Conservation (phyloP, 2,329 filamentous ascomycete species). For the Colletotrichum lentis region DNA sequence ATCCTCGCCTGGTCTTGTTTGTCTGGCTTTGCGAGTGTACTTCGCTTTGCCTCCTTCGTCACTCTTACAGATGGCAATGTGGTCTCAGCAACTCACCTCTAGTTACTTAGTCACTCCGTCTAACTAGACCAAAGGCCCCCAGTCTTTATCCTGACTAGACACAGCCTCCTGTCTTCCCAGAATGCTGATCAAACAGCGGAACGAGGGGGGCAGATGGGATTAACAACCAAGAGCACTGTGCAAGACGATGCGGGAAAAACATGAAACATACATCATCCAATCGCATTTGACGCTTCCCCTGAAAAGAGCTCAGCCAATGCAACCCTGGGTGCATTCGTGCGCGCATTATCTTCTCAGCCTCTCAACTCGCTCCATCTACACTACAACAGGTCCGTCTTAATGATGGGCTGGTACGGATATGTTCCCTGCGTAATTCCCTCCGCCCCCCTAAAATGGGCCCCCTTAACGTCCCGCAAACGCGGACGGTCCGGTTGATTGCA, state of each 20-base stretch:
- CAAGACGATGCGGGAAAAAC: constrained; percentile 33
- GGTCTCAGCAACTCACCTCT: background rate
- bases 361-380: background rate
- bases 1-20: background rate
- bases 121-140: no score
- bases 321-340: constrained; percentile 25
- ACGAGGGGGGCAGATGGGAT: constrained; percentile 18
- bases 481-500: constrained; percentile 34
- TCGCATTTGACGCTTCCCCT: constrained; percentile 25
- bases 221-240: constrained; percentile 12
- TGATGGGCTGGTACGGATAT: constrained; percentile 24
- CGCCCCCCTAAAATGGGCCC: constrained; percentile 5
- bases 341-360: constrained; percentile 15
- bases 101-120: no score
- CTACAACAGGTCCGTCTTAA: constrained; percentile 16
- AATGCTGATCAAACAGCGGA: constrained; percentile 11
- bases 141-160: background rate
- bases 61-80: background rate
- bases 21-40: background rate
- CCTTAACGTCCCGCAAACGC: constrained; percentile 9
- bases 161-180: constrained; percentile 1
- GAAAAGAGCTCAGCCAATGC: constrained; percentile 13
- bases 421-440: background rate
- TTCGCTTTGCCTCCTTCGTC: background rate
- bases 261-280: constrained; percentile 35